Conservation (phyloP, 2,329 filamentous ascomycete species). For the Zopfia rhizophila region DNA sequence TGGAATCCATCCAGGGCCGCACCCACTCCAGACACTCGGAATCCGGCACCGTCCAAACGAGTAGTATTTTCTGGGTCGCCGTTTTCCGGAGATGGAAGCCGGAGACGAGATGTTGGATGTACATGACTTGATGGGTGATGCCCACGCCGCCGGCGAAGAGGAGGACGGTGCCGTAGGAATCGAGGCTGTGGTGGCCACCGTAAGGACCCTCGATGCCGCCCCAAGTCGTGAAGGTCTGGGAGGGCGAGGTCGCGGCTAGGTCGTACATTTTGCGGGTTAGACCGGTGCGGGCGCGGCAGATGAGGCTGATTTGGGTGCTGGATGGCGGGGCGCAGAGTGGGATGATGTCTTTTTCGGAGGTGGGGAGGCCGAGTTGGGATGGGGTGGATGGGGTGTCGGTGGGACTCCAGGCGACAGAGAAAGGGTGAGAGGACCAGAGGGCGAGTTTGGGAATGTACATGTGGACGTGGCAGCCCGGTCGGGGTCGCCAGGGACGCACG, state of each 20-base stretch:
- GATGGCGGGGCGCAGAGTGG: constrained; percentile 34
- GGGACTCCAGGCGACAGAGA: constrained; percentile 61
- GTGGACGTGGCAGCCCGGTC: constrained; percentile 69
- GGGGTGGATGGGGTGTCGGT: constrained; percentile 37
- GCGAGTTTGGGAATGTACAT: constrained; percentile 65
- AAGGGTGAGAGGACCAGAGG: constrained; percentile 58
- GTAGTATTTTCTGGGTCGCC: constrained; percentile 75
- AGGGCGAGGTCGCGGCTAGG: constrained; percentile 70
- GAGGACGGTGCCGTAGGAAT: constrained; percentile 81
- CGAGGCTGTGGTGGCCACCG: constrained; percentile 74
- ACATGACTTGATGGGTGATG: constrained; percentile 81
- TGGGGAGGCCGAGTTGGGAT: constrained; percentile 33
- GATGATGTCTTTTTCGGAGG: constrained; percentile 40
- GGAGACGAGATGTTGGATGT: constrained; percentile 76
- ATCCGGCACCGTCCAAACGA: constrained; percentile 83
- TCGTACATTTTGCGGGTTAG: constrained; percentile 77
- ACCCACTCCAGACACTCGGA: constrained; percentile 73
- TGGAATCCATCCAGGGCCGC: constrained; percentile 72
- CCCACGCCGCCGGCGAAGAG: constrained; percentile 84
- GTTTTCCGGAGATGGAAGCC: constrained; percentile 76
- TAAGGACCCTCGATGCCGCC: constrained; percentile 82
- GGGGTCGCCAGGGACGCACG: constrained; percentile 62
- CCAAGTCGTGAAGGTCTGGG: constrained; percentile 68
- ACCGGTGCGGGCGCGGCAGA: constrained; percentile 78
- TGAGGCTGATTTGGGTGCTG: constrained; percentile 70